Conservation (phyloP, 345 rosid genomes). For the Firmiana major region DNA sequence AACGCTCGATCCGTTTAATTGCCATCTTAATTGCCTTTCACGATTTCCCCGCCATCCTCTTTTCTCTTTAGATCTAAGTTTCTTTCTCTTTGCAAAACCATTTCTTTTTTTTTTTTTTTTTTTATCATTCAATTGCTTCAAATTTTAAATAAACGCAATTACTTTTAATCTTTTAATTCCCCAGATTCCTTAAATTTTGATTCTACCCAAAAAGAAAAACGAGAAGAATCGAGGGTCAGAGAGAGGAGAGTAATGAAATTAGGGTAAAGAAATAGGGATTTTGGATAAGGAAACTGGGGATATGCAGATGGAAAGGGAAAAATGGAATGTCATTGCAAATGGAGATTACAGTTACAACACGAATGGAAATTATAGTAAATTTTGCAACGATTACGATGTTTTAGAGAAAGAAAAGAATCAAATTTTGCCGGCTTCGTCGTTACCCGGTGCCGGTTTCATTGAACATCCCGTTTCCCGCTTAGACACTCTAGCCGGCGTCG, state of each 20-base stretch:
- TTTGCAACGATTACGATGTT: slow-evolving; percentile 22
- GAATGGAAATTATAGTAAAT: slow-evolving; percentile 15
- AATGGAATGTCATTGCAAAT: slow-evolving; percentile 20
- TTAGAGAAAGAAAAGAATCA: slow-evolving; percentile 22
- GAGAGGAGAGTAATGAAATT: background rate
- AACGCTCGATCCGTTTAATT: slow-evolving; percentile 19
- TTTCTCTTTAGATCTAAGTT: slow-evolving; percentile 14
- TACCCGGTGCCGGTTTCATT: slow-evolving; percentile 37
- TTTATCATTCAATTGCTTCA: background rate
- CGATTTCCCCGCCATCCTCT: slow-evolving; percentile 5
- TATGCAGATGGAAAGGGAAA: slow-evolving; percentile 42
- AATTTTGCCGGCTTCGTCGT: slow-evolving; percentile 29
- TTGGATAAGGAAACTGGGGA: background rate
- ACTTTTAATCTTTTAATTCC: background rate
- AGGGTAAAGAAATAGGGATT: background rate
- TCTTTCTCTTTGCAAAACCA: background rate
- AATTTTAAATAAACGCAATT: background rate
- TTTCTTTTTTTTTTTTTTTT: no score
- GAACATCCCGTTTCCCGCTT: slow-evolving; percentile 70
- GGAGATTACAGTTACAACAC: slow-evolving; percentile 20
- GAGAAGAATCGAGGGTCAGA: background rate
- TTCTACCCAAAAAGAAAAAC: no score
- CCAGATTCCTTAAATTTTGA: background rate
- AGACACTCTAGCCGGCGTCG: slow-evolving; percentile 92
- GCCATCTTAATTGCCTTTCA: background rate